Conservation (phyloP, 1,284 basidiomycete genomes). For the Waitea zeae region DNA sequence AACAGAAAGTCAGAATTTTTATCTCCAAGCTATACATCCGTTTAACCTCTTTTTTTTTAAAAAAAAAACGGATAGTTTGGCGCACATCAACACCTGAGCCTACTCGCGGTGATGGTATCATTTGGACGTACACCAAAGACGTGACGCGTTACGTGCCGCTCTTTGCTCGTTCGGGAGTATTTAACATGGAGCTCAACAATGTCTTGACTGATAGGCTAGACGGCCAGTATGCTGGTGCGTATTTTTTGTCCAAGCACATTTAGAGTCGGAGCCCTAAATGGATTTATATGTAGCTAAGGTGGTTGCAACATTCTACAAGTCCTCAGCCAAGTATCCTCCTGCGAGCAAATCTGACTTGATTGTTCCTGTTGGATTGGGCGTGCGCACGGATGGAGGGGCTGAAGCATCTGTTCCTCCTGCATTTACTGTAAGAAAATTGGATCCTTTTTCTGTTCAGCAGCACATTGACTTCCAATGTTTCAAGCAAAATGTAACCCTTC, state of each 20-base stretch:
- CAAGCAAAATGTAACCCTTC: conserved; percentile 51
- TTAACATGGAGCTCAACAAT: conserved; percentile 62
- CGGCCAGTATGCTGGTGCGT: conserved; percentile 52
- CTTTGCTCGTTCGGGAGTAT: conserved; percentile 40
- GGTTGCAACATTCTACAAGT: conserved; percentile 51
- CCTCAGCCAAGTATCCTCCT: conserved; percentile 33
- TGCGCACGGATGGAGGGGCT: conserved; percentile 42
- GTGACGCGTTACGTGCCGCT: conserved; percentile 56
- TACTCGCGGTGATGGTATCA: conserved; percentile 46
- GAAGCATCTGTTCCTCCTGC: conserved; percentile 56
- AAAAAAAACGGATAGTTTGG: conserved; percentile 31
- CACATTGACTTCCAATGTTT: background rate
- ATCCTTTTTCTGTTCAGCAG: background rate
- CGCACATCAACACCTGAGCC: conserved; percentile 68
- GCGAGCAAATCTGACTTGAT: conserved; percentile 45
- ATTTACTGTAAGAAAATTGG: conserved; percentile 35
- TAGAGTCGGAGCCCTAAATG: conserved; percentile 1
- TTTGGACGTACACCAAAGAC: conserved; percentile 68
- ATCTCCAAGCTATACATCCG: background rate
- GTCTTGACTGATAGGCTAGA: conserved; percentile 34
- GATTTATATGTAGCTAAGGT: conserved; percentile 46
- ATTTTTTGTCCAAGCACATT: background rate
- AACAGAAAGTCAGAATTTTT: conserved; percentile 39
- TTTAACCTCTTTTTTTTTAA: background rate
- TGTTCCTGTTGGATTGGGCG: conserved; percentile 46